These are phyloP conservation scores for Globisporangium uncinulatum DNA, from an alignment of 352 stramenopile species.

Conservation along the genomic window DNA sequence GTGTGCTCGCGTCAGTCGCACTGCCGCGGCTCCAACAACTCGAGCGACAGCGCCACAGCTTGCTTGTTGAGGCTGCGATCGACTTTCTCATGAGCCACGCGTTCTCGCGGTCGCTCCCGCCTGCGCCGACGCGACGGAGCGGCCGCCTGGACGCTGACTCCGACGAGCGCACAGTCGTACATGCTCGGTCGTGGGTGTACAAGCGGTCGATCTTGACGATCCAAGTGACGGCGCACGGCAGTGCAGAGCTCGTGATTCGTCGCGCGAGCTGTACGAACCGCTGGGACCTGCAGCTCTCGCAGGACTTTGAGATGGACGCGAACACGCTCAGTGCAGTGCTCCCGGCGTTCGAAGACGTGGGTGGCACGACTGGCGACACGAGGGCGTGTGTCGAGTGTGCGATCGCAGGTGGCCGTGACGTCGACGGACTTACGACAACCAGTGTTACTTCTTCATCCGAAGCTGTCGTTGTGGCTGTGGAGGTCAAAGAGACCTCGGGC, in stretches of 20 bases:
- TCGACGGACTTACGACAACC: too few relatives aligned
- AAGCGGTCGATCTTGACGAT: slow-evolving; percentile 53
- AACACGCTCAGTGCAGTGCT: not conserved
- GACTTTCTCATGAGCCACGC: slow-evolving; percentile 80
- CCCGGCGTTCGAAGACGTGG: not conserved
- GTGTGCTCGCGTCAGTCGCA: slow-evolving; percentile 34
- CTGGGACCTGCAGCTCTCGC: slow-evolving; percentile 32
- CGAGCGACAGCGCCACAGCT: slow-evolving; percentile 25
- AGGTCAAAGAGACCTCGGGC: too few relatives aligned
- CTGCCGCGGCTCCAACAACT: slow-evolving; percentile 53
- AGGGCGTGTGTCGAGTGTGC: not conserved
- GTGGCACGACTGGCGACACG: not conserved
- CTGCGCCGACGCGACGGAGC: slow-evolving; percentile 29
- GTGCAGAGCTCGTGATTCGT: slow-evolving; percentile 38
- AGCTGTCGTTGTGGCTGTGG: too few relatives aligned
- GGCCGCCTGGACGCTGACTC: slow-evolving; percentile 5
- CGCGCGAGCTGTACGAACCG: slow-evolving; percentile 44
- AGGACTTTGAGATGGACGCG: slow-evolving; percentile 18
- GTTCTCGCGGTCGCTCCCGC: slow-evolving; percentile 40
- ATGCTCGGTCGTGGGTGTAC: slow-evolving; percentile 42
- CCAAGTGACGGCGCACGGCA: slow-evolving; percentile 17
- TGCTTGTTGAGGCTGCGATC: slow-evolving; percentile 59
- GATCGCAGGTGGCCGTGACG: not conserved
- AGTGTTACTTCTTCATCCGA: too few relatives aligned
- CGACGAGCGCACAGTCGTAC: slow-evolving; percentile 4